These are phyloP conservation scores for Striga hermonthica DNA, from an alignment of 305 asterid species.

Conservation along the genomic window DNA sequence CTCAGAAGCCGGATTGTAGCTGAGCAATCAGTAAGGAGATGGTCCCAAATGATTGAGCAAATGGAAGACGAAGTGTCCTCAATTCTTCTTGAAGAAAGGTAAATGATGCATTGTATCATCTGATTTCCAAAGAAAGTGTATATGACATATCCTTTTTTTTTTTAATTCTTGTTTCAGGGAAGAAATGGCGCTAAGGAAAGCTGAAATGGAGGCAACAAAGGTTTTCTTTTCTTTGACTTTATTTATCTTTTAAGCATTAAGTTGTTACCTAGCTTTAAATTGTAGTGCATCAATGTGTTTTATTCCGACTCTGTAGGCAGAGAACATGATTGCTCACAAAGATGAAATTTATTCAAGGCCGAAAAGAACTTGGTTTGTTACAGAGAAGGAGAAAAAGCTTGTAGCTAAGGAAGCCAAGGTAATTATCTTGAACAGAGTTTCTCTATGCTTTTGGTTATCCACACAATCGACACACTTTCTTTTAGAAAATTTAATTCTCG, in stretches of 20 bases:
- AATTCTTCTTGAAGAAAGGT: slow-evolving; percentile 83
- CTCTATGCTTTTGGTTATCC: too few relatives aligned
- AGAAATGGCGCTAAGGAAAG: slow-evolving; percentile 89
- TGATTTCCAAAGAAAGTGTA: background rate
- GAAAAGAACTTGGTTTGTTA: slow-evolving; percentile 65
- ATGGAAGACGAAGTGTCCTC: slow-evolving; percentile 82
- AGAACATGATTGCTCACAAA: too few relatives aligned
- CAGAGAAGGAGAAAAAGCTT: slow-evolving; percentile 81
- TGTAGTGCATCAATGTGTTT: background rate
- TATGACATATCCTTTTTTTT: slow-evolving; percentile 16
- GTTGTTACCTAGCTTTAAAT: background rate
- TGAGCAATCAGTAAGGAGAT: slow-evolving; percentile 71
- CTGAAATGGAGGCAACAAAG: slow-evolving; percentile 27
- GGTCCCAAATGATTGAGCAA: slow-evolving; percentile 86
- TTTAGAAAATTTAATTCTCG: too few relatives aligned
- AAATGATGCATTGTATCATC: slow-evolving; percentile 18
- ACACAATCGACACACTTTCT: too few relatives aligned
- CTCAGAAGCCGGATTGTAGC: slow-evolving; percentile 79
- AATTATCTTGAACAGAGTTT: background rate
- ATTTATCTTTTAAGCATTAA: too few relatives aligned
- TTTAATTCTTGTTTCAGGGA: slow-evolving; percentile 51
- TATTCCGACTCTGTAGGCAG: too few relatives aligned
- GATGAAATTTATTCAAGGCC: too few relatives aligned
- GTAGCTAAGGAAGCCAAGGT: slow-evolving; percentile 75
- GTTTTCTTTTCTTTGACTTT: too few relatives aligned